Conservation (phyloP, 2,329 filamentous ascomycete genomes). For the Emericellopsis atlantica region DNA sequence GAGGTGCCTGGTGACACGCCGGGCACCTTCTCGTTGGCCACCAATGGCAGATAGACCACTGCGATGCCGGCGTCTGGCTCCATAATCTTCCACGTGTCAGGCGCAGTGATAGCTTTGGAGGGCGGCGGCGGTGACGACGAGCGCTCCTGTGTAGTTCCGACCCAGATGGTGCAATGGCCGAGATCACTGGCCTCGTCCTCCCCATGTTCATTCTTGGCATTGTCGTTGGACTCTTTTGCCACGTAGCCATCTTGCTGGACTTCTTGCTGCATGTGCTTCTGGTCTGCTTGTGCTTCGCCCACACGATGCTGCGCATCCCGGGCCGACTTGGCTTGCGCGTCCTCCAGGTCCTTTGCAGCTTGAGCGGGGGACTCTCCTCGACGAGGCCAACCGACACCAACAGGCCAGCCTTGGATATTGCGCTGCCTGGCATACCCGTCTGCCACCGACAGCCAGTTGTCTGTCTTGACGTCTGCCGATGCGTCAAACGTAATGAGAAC, state of each 20-base stretch:
- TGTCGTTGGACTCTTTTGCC: slow-evolving; percentile 13
- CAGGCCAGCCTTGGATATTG: slow-evolving; percentile 85
- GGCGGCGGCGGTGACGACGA: slow-evolving; percentile 41
- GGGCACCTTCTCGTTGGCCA: slow-evolving; percentile 67
- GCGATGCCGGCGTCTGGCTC: slow-evolving; percentile 73
- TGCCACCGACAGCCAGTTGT: slow-evolving; percentile 91
- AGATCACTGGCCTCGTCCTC: slow-evolving; percentile 46
- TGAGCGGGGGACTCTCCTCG: slow-evolving; percentile 42
- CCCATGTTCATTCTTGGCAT: slow-evolving; percentile 25
- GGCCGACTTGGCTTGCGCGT: slow-evolving; percentile 47
- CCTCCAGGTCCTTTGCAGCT: slow-evolving; percentile 50
- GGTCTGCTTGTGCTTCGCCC: slow-evolving; percentile 40
- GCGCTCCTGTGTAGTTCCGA: slow-evolving; percentile 70
- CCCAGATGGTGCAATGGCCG: slow-evolving; percentile 90
- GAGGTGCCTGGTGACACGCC: slow-evolving; percentile 72
- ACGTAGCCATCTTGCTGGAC: slow-evolving; percentile 11
- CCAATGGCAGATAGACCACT: slow-evolving; percentile 80
- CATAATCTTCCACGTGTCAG: slow-evolving; percentile 53
- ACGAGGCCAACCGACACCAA: slow-evolving; percentile 89
- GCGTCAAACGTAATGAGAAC: slow-evolving; percentile 89
- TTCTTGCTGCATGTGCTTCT: slow-evolving; percentile 16
- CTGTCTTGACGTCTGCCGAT: slow-evolving; percentile 81
- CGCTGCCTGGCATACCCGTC: slow-evolving; percentile 88
- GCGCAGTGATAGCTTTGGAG: slow-evolving; percentile 43
- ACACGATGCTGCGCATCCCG: slow-evolving; percentile 53